A percentile compares a stretch with the other conserved stretches of the same genome.
These are phyloP conservation scores for Solanum hybrid DNA, from an alignment of 305 asterid genomes.

Conservation along the genomic window DNA sequence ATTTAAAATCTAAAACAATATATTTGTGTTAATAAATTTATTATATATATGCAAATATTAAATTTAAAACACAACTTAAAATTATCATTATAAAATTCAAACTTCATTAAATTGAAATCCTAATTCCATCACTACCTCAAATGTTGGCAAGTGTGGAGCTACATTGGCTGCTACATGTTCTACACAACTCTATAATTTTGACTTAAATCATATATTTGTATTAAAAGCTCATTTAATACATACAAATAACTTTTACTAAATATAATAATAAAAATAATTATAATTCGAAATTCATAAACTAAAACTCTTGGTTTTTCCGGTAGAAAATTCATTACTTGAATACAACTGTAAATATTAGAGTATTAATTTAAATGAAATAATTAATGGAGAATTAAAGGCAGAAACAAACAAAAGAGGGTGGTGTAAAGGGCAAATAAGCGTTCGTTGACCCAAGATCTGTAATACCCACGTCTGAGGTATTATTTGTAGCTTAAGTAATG, in stretches of 20 bases:
- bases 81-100: neutral
- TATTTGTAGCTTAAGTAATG: neutral
- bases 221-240: neutral
- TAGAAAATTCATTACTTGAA: neutral
- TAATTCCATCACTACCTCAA: neutral
- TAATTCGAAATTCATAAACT: neutral
- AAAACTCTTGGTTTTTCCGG: neutral
- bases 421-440: constrained; percentile 31
- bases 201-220: neutral
- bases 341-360: neutral
- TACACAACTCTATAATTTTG: neutral
- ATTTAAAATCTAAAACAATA: neutral
- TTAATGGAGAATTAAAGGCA: neutral
- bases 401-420: constrained; percentile 6
- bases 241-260: neutral
- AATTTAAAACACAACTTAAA: neutral
- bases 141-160: neutral
- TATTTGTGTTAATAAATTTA: neutral
- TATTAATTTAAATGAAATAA: neutral
- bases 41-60: neutral
- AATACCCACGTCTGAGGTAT: constrained; percentile 42
- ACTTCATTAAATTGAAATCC: neutral
- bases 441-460: constrained; percentile 45
- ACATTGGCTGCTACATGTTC: neutral
- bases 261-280: neutral